A percentile compares a stretch with the other conserved stretches of the same genome.
Conservation (phyloP, 495 filamentous ascomycete species). For the Beverwykella pulmonaria region DNA sequence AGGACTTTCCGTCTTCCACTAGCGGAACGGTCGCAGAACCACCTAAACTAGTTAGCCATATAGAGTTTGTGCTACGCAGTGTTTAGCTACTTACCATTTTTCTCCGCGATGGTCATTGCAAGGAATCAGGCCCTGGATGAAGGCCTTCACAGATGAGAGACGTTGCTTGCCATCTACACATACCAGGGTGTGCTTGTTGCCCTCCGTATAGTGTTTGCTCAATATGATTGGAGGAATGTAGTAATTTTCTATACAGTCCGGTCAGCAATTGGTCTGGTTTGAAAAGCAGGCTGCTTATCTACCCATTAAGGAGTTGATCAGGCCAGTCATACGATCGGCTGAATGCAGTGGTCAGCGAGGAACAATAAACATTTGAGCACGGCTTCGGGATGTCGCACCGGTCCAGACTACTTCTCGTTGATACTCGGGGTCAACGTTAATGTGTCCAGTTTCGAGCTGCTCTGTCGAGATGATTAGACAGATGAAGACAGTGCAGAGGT, state of each 20-base stretch:
- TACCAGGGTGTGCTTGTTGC: slow-evolving; percentile 29
- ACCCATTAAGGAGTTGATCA: slow-evolving; percentile 53
- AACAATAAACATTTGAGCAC: not conserved
- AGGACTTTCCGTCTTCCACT: slow-evolving; percentile 28
- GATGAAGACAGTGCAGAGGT: not conserved
- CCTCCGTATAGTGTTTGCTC: slow-evolving; percentile 43
- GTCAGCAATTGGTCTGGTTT: not conserved
- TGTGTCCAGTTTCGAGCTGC: slow-evolving; percentile 23
- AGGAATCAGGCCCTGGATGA: slow-evolving; percentile 52
- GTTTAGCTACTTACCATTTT: slow-evolving; percentile 39
- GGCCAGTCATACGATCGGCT: slow-evolving; percentile 39
- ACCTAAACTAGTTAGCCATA: slow-evolving; percentile 7
- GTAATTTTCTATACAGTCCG: slow-evolving; percentile 44
- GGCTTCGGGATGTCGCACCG: slow-evolving; percentile 15
- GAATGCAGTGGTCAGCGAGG: not conserved
- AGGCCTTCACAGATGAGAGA: slow-evolving; percentile 51
- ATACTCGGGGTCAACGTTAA: slow-evolving; percentile 52
- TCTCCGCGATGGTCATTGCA: slow-evolving; percentile 45
- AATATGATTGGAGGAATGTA: slow-evolving; percentile 58
- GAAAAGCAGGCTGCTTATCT: slow-evolving; percentile 7
- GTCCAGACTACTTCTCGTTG: slow-evolving; percentile 56
- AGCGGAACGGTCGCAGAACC: slow-evolving; percentile 27
- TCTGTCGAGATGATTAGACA: slow-evolving; percentile 15
- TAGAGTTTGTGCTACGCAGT: not conserved
- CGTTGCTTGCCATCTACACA: slow-evolving; percentile 58